These are phyloP conservation scores for Candida krabiensis DNA, from an alignment of 805 yeast species.

Conservation along the genomic window DNA sequence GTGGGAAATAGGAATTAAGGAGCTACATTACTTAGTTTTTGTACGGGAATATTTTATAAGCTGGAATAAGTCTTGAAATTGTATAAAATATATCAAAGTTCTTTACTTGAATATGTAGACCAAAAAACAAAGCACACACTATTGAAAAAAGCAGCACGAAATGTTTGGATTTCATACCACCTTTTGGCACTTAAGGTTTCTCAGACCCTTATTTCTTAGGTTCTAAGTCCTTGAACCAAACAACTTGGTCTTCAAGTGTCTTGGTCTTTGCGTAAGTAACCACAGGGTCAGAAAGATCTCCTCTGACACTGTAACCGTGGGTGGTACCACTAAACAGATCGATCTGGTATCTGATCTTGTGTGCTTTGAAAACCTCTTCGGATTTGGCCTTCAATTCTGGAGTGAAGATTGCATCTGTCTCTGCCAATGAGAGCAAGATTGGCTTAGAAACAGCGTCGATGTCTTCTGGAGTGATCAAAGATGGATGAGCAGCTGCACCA, in stretches of 20 bases:
- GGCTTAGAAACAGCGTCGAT: slow-evolving; percentile 60
- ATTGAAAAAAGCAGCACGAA: no score
- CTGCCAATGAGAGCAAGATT: slow-evolving; percentile 71
- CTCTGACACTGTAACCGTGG: slow-evolving; percentile 84
- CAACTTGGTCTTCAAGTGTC: slow-evolving; percentile 49
- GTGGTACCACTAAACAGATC: slow-evolving; percentile 59
- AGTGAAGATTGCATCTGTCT: slow-evolving; percentile 63
- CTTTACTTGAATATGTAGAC: no score
- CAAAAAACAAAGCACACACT: no score
- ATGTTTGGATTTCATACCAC: no score
- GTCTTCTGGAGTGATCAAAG: slow-evolving; percentile 66
- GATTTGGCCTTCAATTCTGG: slow-evolving; percentile 61
- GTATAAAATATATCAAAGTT: no score
- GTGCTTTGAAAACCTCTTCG: slow-evolving; percentile 49
- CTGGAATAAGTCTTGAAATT: no score
- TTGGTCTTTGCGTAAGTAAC: slow-evolving; percentile 68
- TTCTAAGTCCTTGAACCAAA: slow-evolving; percentile 30
- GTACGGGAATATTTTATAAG: no score
- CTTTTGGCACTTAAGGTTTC: no score
- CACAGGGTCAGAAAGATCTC: slow-evolving; percentile 56
- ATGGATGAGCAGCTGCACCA: slow-evolving; percentile 84
- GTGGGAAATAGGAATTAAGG: no score
- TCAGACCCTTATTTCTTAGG: slow-evolving; percentile 13
- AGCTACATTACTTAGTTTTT: no score
- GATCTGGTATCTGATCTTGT: slow-evolving; percentile 55